A percentile compares a stretch with the other conserved stretches of the same genome.
Evolutionary conservation across 2,329 filamentous ascomycete species (phyloP).

Genomic region (Seiridium cupressi): DNA sequence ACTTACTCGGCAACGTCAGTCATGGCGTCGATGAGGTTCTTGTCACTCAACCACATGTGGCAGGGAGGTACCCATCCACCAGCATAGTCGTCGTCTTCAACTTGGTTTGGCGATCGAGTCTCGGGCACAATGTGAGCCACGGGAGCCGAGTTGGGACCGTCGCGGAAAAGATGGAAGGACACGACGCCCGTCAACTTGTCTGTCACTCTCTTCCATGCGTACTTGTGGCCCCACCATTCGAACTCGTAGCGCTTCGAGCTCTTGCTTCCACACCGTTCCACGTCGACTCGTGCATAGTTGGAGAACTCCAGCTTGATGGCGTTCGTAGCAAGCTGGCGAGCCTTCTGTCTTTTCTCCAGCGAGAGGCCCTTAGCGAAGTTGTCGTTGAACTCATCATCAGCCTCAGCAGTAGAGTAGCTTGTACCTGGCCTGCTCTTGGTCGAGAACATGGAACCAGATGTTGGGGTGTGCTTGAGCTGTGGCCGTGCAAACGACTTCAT

Average conservation of each 20-base stretch:
- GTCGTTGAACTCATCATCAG: conserved; percentile 29
- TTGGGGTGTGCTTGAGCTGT: conserved; percentile 33
- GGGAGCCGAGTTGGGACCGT: conserved; percentile 56
- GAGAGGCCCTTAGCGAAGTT: conserved; percentile 24
- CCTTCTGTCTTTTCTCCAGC: conserved; percentile 28
- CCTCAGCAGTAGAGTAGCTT: conserved; percentile 29
- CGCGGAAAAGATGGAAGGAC: conserved; percentile 77
- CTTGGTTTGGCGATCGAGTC: conserved; percentile 68
- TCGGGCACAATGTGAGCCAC: conserved; percentile 87
- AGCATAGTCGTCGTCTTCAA: conserved; percentile 68
- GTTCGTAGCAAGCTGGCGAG: conserved; percentile 61
- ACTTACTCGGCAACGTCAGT: conserved; percentile 86
- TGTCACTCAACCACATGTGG: conserved; percentile 85
- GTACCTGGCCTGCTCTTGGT: conserved; percentile 32
- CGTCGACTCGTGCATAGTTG: conserved; percentile 91
- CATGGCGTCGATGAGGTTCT: conserved; percentile 62
- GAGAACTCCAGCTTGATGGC: conserved; percentile 90
- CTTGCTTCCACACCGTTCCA: conserved; percentile 67
- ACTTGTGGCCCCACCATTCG: conserved; percentile 87
- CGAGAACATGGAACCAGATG: conserved; percentile 28
- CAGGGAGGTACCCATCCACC: conserved; percentile 91
- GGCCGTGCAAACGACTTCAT: conserved; percentile 43
- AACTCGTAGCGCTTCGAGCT: conserved; percentile 80
- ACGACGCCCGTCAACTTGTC: conserved; percentile 68
- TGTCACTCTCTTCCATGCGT: conserved; percentile 76